These are phyloP conservation scores for Cladosporium phlei DNA, from an alignment of 2,329 filamentous ascomycete genomes.

Conservation along the genomic window DNA sequence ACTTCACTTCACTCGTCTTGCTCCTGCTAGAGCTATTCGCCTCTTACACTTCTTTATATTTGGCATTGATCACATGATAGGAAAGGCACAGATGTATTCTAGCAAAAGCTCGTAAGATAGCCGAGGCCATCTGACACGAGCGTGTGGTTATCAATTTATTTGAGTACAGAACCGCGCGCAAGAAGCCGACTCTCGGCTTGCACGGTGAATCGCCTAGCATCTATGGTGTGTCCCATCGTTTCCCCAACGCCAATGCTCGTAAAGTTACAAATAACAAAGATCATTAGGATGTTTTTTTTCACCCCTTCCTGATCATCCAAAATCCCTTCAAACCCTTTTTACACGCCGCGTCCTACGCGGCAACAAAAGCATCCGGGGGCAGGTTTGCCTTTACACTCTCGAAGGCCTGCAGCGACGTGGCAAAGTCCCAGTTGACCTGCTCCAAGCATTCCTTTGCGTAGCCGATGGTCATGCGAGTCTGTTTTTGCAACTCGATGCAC, in stretches of 20 bases:
- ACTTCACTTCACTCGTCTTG: neutral
- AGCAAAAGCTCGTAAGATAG: neutral
- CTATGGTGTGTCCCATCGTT: neutral
- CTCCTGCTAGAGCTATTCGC: too few relatives aligned
- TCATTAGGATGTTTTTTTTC: slow-evolving; percentile 1
- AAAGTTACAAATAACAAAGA: neutral
- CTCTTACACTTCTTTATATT: too few relatives aligned
- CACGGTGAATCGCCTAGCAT: neutral
- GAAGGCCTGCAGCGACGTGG: slow-evolving; percentile 70
- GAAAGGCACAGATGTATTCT: neutral
- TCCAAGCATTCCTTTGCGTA: slow-evolving; percentile 78
- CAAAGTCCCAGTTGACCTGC: slow-evolving; percentile 74
- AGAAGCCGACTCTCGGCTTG: neutral
- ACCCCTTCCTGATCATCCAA: slow-evolving; percentile 1
- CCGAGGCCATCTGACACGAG: neutral
- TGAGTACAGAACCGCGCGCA: slow-evolving; percentile 1
- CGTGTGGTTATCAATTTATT: slow-evolving; percentile 7
- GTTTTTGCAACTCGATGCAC: slow-evolving; percentile 63
- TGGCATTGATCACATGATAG: too few relatives aligned
- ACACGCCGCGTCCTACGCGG: slow-evolving; percentile 4
- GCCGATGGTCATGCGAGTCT: slow-evolving; percentile 73
- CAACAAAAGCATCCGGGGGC: slow-evolving; percentile 38
- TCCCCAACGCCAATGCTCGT: slow-evolving; percentile 8
- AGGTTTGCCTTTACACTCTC: slow-evolving; percentile 61
- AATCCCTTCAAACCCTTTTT: slow-evolving; percentile 1